Evolutionary conservation across 1,284 basidiomycete species (phyloP).

Genomic region (Cystobasidium sp.): DNA sequence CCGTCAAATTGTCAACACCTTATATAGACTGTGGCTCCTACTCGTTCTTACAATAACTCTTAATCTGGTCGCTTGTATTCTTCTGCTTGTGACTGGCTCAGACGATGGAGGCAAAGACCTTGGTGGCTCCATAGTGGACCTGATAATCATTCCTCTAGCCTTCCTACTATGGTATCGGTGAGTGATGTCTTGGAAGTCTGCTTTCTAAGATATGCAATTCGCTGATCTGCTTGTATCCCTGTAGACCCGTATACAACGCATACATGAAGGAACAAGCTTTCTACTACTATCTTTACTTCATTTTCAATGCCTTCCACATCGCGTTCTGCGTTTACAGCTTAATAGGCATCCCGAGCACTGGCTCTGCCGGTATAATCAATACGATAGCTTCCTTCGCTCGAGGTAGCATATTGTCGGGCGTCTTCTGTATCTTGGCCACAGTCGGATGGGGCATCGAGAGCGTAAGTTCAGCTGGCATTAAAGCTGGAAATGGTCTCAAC

Average conservation of each 20-base stretch:
- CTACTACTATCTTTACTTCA: slow-evolving; percentile 78
- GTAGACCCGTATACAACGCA: slow-evolving; percentile 54
- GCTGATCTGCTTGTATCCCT: neutral
- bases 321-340: slow-evolving; percentile 75
- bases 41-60: slow-evolving; percentile 72
- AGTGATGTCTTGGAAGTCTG: neutral
- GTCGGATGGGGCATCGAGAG: slow-evolving; percentile 87
- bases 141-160: slow-evolving; percentile 70
- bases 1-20: slow-evolving; percentile 75
- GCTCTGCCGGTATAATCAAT: slow-evolving; percentile 92
- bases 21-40: slow-evolving; percentile 67
- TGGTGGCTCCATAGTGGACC: slow-evolving; percentile 65
- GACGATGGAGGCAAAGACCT: slow-evolving; percentile 45
- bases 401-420: slow-evolving; percentile 68
- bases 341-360: slow-evolving; percentile 68
- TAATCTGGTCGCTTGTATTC: slow-evolving; percentile 89
- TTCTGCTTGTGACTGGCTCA: slow-evolving; percentile 71
- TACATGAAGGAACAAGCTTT: slow-evolving; percentile 81
- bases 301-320: slow-evolving; percentile 92
- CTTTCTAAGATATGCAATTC: neutral
- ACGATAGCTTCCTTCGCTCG: slow-evolving; percentile 59
- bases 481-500: slow-evolving; percentile 67
- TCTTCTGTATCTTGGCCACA: slow-evolving; percentile 78
- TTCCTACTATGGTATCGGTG: slow-evolving; percentile 55
- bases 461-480: slow-evolving; percentile 75